Evolutionary conservation across 2,329 filamentous ascomycete genomes (phyloP), one percentile per base, ranked within the genome.

Genomic region (Rugonectria rugulosa): DNA sequence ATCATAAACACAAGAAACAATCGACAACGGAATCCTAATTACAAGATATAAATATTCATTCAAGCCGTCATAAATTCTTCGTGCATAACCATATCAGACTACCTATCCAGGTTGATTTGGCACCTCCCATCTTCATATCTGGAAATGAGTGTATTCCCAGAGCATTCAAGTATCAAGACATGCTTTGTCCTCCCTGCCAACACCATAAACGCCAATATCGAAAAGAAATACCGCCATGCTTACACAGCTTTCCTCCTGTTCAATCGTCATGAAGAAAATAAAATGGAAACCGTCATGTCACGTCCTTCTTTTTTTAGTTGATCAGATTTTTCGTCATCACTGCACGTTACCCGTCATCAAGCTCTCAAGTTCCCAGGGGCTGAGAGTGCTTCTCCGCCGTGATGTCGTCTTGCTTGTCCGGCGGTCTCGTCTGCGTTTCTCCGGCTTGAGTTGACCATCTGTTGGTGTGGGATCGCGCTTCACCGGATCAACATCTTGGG

Each of bases 381-480:
- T 92, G 26, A 94, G 75, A 17, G 90, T 93, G 67, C 88, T 92
- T 70, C 90, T 82, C 68, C 90, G 80, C 68, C 89, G 78, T 56
- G 82, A 88, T 3, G 85, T 79, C 8, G 71, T 77, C 76, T 77
- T 88, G 71, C 70, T 86, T 66, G 72, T 79, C 69, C 75, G 81
- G 70, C 73, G 77, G 66, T 78, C 84, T 36, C 81, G 75, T 68
- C 83, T 83, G 26, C 81, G 76, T 70, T 78, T 78, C 42, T 72
- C 68, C 4, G 72, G 70, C 45, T 60, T 68, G 41, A 67, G 59
- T 52, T 65, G 57, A 11, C 56, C 57, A 7, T 64, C 61, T 29
- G 57, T 54, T 15, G 45, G 52, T 15, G 38, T 53, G 2, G 56
- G 59, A 26, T 75, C 72, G 6, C 66, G 66, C 65, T 77, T 75